Conservation (phyloP, 2,329 filamentous ascomycete species). For the Penicillium sp. region DNA sequence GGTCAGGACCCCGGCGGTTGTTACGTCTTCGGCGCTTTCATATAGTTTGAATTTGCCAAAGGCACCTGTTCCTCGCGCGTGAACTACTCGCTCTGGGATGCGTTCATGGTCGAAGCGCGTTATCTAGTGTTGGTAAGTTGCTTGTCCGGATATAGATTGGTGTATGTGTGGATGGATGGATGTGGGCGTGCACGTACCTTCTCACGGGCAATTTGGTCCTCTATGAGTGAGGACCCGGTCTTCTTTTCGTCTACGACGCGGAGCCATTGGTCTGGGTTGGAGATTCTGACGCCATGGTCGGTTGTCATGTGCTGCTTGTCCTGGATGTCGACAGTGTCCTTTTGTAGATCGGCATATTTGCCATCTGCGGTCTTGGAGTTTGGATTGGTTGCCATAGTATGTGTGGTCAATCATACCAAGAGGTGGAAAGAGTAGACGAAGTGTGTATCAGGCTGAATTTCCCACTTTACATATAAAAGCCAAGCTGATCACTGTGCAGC, state of each 20-base stretch:
- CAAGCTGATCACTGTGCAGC: neutral
- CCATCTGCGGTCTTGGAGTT: conserved; percentile 10
- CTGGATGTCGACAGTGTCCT: conserved; percentile 51
- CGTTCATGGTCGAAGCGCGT: conserved; percentile 66
- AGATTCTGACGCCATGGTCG: conserved; percentile 66
- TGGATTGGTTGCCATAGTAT: conserved; percentile 12
- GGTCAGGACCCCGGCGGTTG: conserved; percentile 55
- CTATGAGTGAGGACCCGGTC: conserved; percentile 59
- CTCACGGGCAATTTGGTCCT: conserved; percentile 64
- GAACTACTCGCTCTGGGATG: conserved; percentile 60
- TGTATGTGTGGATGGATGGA: neutral
- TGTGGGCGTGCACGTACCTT: conserved; percentile 48
- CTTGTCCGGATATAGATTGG: neutral
- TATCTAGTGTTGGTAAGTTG: conserved; percentile 26
- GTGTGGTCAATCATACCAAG: neutral
- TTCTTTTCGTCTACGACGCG: conserved; percentile 54
- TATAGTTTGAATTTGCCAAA: conserved; percentile 60
- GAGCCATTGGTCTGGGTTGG: conserved; percentile 70
- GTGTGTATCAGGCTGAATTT: neutral
- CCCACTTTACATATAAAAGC: neutral
- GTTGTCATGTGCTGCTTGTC: conserved; percentile 58
- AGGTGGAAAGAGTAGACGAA: neutral
- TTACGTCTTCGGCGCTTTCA: conserved; percentile 56
- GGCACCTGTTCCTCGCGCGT: conserved; percentile 56
- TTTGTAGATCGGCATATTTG: conserved; percentile 56